A percentile compares a stretch with the other conserved stretches of the same genome.
These are phyloP conservation scores for Coemansia sp. DNA, from an alignment of 192 early-diverging fungal genomes.

Conservation along the genomic window DNA sequence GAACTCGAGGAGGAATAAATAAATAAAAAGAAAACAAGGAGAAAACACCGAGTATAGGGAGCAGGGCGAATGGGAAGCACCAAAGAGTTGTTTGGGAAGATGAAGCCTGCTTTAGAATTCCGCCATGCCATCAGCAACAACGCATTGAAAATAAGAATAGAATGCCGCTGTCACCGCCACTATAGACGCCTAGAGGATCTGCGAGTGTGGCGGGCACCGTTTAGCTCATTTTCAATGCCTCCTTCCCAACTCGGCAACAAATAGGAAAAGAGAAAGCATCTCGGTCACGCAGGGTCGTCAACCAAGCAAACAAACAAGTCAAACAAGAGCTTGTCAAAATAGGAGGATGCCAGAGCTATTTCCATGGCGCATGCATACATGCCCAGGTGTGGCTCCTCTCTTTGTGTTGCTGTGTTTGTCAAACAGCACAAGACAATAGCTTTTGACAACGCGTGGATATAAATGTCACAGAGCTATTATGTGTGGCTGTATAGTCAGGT, in stretches of 20 bases:
- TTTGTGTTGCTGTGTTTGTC: neutral
- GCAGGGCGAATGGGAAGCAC: neutral
- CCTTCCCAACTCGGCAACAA: slow-evolving; percentile 5
- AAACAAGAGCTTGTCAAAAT: slow-evolving; percentile 1
- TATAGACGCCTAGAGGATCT: slow-evolving; percentile 6
- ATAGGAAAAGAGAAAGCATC: neutral
- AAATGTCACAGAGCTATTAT: neutral
- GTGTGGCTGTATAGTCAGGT: slow-evolving; percentile 2
- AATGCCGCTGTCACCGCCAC: neutral
- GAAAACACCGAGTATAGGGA: neutral
- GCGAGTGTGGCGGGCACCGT: slow-evolving; percentile 6
- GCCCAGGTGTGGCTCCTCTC: slow-evolving; percentile 10
- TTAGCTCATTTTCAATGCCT: slow-evolving; percentile 10
- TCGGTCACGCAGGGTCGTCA: slow-evolving; percentile 4
- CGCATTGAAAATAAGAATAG: slow-evolving; percentile 1
- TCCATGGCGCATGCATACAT: slow-evolving; percentile 7
- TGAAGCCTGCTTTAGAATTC: slow-evolving; percentile 1
- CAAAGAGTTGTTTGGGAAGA: neutral
- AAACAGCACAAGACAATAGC: slow-evolving; percentile 1
- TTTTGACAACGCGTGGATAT: slow-evolving; percentile 5
- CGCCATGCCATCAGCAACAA: neutral
- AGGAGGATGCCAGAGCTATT: neutral
- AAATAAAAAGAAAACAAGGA: neutral
- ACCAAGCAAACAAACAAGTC: slow-evolving; percentile 7
- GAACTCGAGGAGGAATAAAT: neutral